phyloP scores from a whole-genome alignment of 805 yeast species.

The Yamadazyma paraphyllophila region DNA sequence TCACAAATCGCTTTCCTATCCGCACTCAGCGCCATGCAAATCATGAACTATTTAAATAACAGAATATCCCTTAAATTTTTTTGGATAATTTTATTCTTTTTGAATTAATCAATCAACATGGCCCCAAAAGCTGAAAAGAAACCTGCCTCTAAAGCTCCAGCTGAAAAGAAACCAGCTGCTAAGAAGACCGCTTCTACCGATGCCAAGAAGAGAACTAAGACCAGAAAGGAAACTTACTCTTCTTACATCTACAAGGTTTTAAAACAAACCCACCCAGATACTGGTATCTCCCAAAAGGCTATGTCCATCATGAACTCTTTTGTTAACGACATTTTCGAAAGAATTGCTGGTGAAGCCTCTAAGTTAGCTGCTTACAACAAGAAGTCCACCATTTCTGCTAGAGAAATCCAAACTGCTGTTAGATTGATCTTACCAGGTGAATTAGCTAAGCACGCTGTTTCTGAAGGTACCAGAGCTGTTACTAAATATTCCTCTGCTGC shows the following conservation, averaged over 20 bases:
- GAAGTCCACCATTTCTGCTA: constrained; percentile 95
- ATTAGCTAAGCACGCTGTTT: constrained; percentile 96
- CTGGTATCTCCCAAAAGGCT: constrained; percentile 98
- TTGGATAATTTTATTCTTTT: constrained; percentile 5
- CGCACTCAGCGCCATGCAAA: constrained; percentile 1
- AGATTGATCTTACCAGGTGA: constrained; percentile 98
- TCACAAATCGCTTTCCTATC: neutral
- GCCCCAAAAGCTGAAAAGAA: constrained; percentile 68
- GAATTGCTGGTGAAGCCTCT: constrained; percentile 97
- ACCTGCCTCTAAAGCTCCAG: constrained; percentile 96
- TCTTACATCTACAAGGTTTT: constrained; percentile 98
- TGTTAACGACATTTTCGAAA: constrained; percentile 96
- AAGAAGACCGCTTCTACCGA: constrained; percentile 81
- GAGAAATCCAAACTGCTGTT: constrained; percentile 98
- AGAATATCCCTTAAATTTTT: constrained; percentile 10
- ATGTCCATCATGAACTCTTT: constrained; percentile 99
- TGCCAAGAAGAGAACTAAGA: constrained; percentile 88
- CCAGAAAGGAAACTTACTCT: constrained; percentile 97
- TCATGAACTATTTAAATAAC: constrained; percentile 10
- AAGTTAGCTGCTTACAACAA: constrained; percentile 98
- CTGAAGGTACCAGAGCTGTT: constrained; percentile 98
- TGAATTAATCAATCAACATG: constrained; percentile 34
- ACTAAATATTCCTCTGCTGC: constrained; percentile 85
- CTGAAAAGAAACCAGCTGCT: constrained; percentile 90
- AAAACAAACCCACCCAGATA: constrained; percentile 98